A percentile compares a stretch with the other conserved stretches of the same genome.
These are phyloP conservation scores for Ustilago sp. DNA, from an alignment of 1,284 basidiomycete species.

Conservation along the genomic window DNA sequence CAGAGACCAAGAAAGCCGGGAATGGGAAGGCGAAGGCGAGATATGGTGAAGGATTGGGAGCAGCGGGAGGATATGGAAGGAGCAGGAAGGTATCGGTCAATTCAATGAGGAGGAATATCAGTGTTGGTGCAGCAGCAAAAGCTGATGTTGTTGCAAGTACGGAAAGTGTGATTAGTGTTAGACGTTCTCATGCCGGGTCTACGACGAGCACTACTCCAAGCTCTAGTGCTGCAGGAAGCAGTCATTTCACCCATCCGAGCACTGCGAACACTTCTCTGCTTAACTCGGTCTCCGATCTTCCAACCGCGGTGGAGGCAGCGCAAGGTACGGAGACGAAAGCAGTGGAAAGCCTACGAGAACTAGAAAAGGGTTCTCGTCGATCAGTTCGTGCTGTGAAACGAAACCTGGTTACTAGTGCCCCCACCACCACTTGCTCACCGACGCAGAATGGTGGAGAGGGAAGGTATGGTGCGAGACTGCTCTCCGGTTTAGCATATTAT, in stretches of 20 bases:
- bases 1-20: background rate
- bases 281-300: background rate
- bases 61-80: constrained; percentile 1
- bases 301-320: background rate
- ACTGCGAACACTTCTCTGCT: constrained; percentile 17
- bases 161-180: constrained; percentile 30
- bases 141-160: constrained; percentile 27
- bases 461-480: constrained; percentile 19
- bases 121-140: constrained; percentile 12
- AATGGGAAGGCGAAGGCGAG: constrained; percentile 11
- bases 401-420: constrained; percentile 11
- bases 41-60: constrained; percentile 16
- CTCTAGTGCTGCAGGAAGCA: constrained; percentile 4
- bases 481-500: constrained; percentile 32
- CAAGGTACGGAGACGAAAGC: constrained; percentile 13
- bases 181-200: background rate
- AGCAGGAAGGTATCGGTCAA: constrained; percentile 41
- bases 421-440: background rate
- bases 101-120: constrained; percentile 29
- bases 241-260: constrained; percentile 9
- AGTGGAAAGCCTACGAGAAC: constrained; percentile 21
- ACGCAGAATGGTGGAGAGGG: too few relatives aligned
- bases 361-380: constrained; percentile 15
- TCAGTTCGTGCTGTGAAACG: constrained; percentile 17
- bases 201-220: background rate